These are phyloP conservation scores for Macadamia tetraphylla DNA, from an alignment of 164 flowering plant genomes.

Conservation along the genomic window DNA sequence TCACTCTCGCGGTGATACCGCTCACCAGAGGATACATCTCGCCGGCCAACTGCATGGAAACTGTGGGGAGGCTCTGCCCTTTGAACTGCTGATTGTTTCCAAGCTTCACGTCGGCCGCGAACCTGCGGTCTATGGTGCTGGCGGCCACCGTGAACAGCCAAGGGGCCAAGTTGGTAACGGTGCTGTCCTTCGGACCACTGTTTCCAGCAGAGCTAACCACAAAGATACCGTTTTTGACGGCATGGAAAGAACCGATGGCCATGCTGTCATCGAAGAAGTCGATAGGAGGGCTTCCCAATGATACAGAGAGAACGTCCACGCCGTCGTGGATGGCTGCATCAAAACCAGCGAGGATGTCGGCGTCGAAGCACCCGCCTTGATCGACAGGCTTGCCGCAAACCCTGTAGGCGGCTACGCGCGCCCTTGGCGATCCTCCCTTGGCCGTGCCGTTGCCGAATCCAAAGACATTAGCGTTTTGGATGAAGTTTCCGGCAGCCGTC, in stretches of 20 bases:
- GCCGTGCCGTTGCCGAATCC: constrained; percentile 40
- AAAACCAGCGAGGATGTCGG: constrained; percentile 38
- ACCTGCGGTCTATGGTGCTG: constrained; percentile 54
- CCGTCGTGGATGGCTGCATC: constrained; percentile 48
- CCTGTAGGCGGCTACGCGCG: constrained; percentile 45
- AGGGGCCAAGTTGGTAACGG: constrained; percentile 40
- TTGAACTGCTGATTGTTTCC: constrained; percentile 14
- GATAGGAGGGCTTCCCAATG: constrained; percentile 27
- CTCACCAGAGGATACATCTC: constrained; percentile 35
- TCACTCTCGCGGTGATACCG: constrained; percentile 24
- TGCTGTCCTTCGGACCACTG: constrained; percentile 28
- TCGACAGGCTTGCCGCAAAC: constrained; percentile 30
- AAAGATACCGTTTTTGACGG: constrained; percentile 41
- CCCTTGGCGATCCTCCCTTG: constrained; percentile 44
- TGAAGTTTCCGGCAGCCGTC: constrained; percentile 45
- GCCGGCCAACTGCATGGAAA: constrained; percentile 10
- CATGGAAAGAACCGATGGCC: constrained; percentile 54
- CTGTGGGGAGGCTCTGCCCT: constrained; percentile 6
- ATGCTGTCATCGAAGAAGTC: constrained; percentile 33
- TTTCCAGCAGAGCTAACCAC: constrained; percentile 56
- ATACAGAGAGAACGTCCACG: constrained; percentile 44
- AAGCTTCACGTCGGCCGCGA: constrained; percentile 27
- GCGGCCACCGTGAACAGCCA: constrained; percentile 72
- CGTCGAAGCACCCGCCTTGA: constrained; percentile 24
- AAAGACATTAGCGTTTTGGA: constrained; percentile 23